Base-by-base conservation (phyloP, 495 filamentous ascomycete species). In the Penicillium desertorum region DNA sequence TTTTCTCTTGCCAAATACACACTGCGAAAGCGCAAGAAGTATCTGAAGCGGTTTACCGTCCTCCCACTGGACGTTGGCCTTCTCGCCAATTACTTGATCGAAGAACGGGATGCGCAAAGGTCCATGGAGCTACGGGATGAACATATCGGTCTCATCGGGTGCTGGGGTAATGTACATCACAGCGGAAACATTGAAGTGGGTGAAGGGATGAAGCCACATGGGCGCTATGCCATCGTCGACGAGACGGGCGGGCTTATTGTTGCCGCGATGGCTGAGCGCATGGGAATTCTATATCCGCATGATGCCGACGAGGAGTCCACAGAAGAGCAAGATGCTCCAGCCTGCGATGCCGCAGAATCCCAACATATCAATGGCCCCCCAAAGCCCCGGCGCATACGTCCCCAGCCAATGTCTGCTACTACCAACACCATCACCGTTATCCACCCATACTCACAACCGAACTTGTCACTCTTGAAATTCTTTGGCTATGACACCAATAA, bases 1-100 rank as follows among this genome's bases (percentile, higher is more conserved):
- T 98, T 96, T 71, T 91, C 89, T 6, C 75, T 96, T 19, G 91
- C 92, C 22, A 98, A 98, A 69, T 98, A 98, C 67, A 95, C 91
- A 45, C 76, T 98, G 16, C 82, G 94, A 20, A 98, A 98, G 77
- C 86, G 87, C 41, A 93, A 86, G 69, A 98, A 98, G 75, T 98
- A 95, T 66, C 81, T 96, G 58, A 83, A 86, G 58, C 78, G 91
- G 19, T 97, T 98, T 59, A 92, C 88, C 1, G 81, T 92, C 0
- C 73, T 93, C 25, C 92, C 91, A 0, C 64, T 98, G 66, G 92
- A 96, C 57, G 86, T 96, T 30, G 80, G 85, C 6, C 75, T 80
- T 43, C 76, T 98, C 49, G 81, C 84, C 19, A 78, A 88, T 37
- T 94, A 85, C 75, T 79, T 91, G 67, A 63, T 95, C 53, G 78